phyloP scores from a whole-genome alignment of 805 yeast genomes.

The Cyberlindnera suaveolens region DNA sequence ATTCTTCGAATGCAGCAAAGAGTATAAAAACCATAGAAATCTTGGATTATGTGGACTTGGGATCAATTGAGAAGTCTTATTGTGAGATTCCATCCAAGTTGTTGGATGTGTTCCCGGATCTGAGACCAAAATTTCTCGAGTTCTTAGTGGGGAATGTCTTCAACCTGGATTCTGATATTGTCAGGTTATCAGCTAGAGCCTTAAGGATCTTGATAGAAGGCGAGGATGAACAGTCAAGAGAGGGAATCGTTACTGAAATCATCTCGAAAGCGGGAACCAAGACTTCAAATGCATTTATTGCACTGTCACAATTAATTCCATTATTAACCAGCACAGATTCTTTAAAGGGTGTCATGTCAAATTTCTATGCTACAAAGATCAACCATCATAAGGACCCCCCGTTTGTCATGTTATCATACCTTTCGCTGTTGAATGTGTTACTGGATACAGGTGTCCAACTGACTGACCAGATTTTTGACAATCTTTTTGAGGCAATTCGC shows the following conservation, averaged over 20 bases:
- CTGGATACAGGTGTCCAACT: slow-evolving; percentile 1
- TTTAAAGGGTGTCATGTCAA: slow-evolving; percentile 3
- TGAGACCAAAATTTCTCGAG: slow-evolving; percentile 24
- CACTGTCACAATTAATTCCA: slow-evolving; percentile 16
- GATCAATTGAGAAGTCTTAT: slow-evolving; percentile 37
- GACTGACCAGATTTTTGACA: slow-evolving; percentile 4
- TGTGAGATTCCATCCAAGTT: slow-evolving; percentile 28
- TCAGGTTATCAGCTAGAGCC: slow-evolving; percentile 36
- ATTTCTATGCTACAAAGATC: slow-evolving; percentile 8
- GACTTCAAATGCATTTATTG: slow-evolving; percentile 16
- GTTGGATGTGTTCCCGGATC: slow-evolving; percentile 18
- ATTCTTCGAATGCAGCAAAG: slow-evolving; percentile 27
- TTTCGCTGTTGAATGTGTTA: slow-evolving; percentile 19
- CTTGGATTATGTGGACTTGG: slow-evolving; percentile 46
- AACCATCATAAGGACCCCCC: slow-evolving; percentile 21
- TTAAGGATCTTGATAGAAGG: slow-evolving; percentile 20
- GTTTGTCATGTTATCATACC: slow-evolving; percentile 18
- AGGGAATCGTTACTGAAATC: neutral
- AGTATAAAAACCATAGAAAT: slow-evolving; percentile 50
- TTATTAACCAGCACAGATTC: slow-evolving; percentile 1
- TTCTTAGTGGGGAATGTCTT: slow-evolving; percentile 28
- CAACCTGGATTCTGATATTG: slow-evolving; percentile 35
- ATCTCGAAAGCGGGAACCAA: slow-evolving; percentile 4
- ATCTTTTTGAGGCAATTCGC: slow-evolving; percentile 19
- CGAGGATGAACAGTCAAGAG: neutral